phyloP scores from a whole-genome alignment of 139 green algal species.

The Limnomonas spitsbergensis region DNA sequence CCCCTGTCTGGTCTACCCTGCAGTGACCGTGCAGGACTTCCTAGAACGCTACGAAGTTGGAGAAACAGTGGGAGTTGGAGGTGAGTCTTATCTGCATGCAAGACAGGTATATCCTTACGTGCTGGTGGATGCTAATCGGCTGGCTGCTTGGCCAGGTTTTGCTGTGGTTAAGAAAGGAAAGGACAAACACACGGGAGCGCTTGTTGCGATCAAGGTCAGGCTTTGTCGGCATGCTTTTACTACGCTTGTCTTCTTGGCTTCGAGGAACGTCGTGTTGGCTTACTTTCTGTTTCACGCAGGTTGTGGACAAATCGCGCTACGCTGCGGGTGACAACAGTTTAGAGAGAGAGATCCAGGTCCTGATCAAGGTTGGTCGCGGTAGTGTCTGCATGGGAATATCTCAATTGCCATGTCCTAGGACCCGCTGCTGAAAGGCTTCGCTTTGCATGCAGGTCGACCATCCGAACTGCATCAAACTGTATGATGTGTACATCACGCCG shows the following conservation, averaged over 20 bases:
- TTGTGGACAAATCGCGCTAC: constrained; percentile 74
- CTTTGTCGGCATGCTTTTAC: not conserved
- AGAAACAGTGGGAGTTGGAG: constrained; percentile 70
- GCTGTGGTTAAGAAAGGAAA: constrained; percentile 75
- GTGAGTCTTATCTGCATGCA: constrained; percentile 9
- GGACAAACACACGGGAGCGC: constrained; percentile 59
- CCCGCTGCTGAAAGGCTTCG: no score
- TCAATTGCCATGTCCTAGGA: no score
- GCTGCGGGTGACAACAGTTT: constrained; percentile 68
- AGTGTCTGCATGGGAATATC: no score
- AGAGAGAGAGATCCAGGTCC: constrained; percentile 69
- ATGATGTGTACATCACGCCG: constrained; percentile 69
- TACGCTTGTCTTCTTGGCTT: not conserved
- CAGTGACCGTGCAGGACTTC: constrained; percentile 74
- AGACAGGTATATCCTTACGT: not conserved
- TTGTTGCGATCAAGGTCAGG: constrained; percentile 72
- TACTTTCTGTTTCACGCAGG: constrained; percentile 39
- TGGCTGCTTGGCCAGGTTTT: constrained; percentile 52
- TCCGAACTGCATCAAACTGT: constrained; percentile 73
- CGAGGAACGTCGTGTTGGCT: not conserved
- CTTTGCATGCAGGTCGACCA: constrained; percentile 56
- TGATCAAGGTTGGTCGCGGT: constrained; percentile 56
- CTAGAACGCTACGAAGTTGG: constrained; percentile 72
- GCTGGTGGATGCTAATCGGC: not conserved
- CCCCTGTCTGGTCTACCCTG: not conserved